Base-by-base conservation (phyloP, 2,329 filamentous ascomycete genomes). In the Penicillium occitanis region DNA sequence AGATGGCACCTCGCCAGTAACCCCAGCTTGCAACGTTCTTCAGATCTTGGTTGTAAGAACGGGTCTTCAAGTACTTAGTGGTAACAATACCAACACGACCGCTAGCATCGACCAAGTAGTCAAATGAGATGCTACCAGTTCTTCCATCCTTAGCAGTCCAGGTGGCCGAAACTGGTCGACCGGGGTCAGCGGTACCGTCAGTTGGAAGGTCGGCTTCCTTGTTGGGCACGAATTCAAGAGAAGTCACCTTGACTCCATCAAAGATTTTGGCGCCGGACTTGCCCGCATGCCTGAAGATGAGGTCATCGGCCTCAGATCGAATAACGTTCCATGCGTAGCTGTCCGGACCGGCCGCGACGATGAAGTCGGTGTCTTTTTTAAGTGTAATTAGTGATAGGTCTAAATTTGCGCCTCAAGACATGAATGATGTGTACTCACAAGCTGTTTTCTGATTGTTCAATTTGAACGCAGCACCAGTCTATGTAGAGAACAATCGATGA, bases 271-370 rank as follows among this genome's bases (percentile, higher is more conserved):
- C 82, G 2, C 81, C 81, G 62, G 75, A 72, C 8, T 73, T 67
- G 0, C 63, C 75, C 0, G 82, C 82, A 64, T 84, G 79, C 30
- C 74, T 65, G 69, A 83, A 82, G 6, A 84, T 71, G 5, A 84
- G 51, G 3, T 83, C 69, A 67, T 84, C 82, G 0, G 76, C 70
- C 68, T 84, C 81, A 22, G 81, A 82, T 6, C 82, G 80, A 8
- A 83, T 69, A 1, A 84, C 74, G 63, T 84, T 84, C 81, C 80
- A 84, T 10, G 61, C 44, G n/a, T 63, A 55, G 17, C 46, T 44
- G 13, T 63, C 35, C 13, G 61, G 3, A 81, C 72, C 61, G 2
- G 80, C 81, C 6, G 76, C 77, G 1, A 71, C 76, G 7, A 80
- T 28, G 68, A 84, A 83, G 68, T 84, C 78, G 48, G 80, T 82